These are phyloP conservation scores for Dentipellis sp. DNA, from an alignment of 768 basidiomycete species.

Conservation along the genomic window DNA sequence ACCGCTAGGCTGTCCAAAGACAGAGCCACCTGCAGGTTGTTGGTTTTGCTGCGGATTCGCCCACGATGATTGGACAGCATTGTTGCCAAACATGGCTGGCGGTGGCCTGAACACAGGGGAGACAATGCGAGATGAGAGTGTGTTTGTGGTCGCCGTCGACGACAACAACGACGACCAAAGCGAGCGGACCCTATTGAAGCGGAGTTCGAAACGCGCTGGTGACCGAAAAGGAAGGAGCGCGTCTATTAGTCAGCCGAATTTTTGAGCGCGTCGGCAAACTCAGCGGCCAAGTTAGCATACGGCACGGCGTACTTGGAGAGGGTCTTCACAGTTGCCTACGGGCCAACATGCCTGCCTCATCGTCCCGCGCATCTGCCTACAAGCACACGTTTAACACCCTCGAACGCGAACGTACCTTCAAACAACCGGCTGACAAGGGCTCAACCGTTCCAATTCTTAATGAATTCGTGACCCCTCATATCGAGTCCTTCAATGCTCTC, in stretches of 20 bases:
- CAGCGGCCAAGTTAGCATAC: neutral
- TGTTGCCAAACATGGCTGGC: conserved; percentile 51
- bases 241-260: conserved; percentile 1
- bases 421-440: conserved; percentile 58
- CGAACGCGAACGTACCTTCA: conserved; percentile 67
- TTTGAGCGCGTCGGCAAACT: neutral
- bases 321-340: neutral
- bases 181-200: neutral
- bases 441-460: conserved; percentile 76
- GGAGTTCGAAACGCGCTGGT: conserved; percentile 1
- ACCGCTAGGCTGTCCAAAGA: conserved; percentile 62
- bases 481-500: conserved; percentile 93
- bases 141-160: neutral
- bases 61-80: conserved; percentile 53
- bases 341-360: conserved; percentile 40
- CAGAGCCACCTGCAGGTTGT: conserved; percentile 27
- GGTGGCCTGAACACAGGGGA: neutral
- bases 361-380: conserved; percentile 29
- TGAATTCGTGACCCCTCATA: conserved; percentile 88
- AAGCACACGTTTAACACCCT: conserved; percentile 69
- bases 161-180: neutral
- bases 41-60: conserved; percentile 50
- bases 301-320: neutral
- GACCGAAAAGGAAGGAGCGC: neutral
- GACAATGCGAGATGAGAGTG: conserved; percentile 9